A percentile compares a stretch with the other conserved stretches of the same genome.
Conservation (phyloP, 2,329 filamentous ascomycete species). For the Cephalotrichum gorgonifer region DNA sequence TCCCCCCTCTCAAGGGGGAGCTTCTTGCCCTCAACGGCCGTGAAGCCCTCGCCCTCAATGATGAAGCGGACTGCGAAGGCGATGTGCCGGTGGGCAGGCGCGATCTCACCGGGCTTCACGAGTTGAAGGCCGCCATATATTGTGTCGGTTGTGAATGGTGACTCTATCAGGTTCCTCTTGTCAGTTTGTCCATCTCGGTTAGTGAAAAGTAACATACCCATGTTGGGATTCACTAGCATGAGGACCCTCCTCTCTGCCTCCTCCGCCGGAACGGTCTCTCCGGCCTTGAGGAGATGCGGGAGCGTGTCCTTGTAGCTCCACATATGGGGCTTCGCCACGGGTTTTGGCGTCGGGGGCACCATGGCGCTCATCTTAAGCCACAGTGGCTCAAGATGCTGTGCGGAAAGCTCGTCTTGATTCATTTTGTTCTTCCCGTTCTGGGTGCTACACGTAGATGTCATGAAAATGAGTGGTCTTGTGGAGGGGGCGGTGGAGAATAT, state of each 20-base stretch:
- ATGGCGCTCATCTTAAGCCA: conserved; percentile 37
- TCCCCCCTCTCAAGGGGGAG: conserved; percentile 42
- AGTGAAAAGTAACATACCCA: conserved; percentile 16
- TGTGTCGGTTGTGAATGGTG: conserved; percentile 47
- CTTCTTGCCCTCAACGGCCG: conserved; percentile 42
- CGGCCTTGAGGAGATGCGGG: conserved; percentile 23
- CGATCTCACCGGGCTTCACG: conserved; percentile 44
- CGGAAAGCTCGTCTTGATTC: conserved; percentile 14
- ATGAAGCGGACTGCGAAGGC: conserved; percentile 48
- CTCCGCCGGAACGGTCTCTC: conserved; percentile 23
- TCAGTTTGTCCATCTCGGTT: background rate
- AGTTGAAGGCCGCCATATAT: conserved; percentile 47
- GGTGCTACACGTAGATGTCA: background rate
- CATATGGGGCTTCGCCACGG: conserved; percentile 25
- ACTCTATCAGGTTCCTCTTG: conserved; percentile 25
- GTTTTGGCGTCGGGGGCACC: conserved; percentile 35
- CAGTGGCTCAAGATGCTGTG: conserved; percentile 26
- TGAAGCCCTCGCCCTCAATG: conserved; percentile 47
- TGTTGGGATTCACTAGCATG: conserved; percentile 29
- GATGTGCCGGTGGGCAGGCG: conserved; percentile 43
- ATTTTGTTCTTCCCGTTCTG: background rate
- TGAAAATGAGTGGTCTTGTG: background rate
- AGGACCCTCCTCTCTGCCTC: conserved; percentile 29
- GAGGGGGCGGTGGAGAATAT: background rate
- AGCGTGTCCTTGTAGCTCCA: conserved; percentile 25